These are phyloP conservation scores for Sungouiella blattae DNA, from an alignment of 805 yeast species.

Conservation along the genomic window DNA sequence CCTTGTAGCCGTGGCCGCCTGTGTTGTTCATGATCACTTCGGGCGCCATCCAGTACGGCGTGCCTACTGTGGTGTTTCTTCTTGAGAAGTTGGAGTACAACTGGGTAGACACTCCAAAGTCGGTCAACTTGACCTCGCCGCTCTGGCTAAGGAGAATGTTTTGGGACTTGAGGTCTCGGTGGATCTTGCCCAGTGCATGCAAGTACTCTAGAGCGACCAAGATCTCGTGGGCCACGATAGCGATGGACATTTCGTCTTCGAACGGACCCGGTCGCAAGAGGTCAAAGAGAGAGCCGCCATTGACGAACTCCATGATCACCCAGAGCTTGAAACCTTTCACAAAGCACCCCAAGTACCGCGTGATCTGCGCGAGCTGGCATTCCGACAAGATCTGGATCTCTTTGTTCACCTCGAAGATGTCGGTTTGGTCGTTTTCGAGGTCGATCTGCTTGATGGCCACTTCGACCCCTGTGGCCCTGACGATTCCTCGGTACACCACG, in stretches of 20 bases:
- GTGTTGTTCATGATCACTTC: constrained; percentile 56
- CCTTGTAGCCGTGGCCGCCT: constrained; percentile 53
- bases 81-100: constrained; percentile 40
- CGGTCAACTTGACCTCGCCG: constrained; percentile 43
- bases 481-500: constrained; percentile 63
- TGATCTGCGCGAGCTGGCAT: constrained; percentile 60
- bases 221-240: constrained; percentile 51
- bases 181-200: constrained; percentile 75
- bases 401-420: constrained; percentile 66
- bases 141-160: constrained; percentile 33
- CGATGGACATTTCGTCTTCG: constrained; percentile 48
- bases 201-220: constrained; percentile 60
- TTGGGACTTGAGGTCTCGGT: constrained; percentile 46
- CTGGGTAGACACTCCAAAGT: constrained; percentile 45
- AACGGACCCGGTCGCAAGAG: constrained; percentile 58
- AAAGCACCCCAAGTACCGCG: constrained; percentile 68
- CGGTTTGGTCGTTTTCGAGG: constrained; percentile 60
- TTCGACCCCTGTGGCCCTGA: constrained; percentile 38
- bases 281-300: constrained; percentile 74
- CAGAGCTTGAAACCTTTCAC: constrained; percentile 66
- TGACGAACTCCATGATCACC: constrained; percentile 80
- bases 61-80: constrained; percentile 47
- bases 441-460: constrained; percentile 69
- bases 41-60: constrained; percentile 67
- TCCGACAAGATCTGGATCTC: constrained; percentile 69